phyloP scores from a whole-genome alignment of 306 rosid genomes.

The Malus sieversii region DNA sequence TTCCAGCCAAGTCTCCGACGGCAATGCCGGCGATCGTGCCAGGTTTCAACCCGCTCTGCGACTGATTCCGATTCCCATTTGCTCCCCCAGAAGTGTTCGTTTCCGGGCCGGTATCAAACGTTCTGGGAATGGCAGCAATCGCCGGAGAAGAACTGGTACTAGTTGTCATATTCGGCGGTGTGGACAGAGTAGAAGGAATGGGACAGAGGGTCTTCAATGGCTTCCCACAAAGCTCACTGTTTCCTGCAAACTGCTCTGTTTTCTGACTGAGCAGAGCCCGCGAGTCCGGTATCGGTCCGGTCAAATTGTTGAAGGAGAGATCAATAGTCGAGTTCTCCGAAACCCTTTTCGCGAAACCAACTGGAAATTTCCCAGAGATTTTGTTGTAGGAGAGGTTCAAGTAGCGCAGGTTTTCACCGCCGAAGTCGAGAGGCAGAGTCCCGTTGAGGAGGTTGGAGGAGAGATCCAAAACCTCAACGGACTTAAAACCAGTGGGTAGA shows the following conservation, averaged over 20 bases:
- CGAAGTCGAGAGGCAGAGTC: constrained; percentile 55
- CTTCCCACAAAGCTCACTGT: constrained; percentile 71
- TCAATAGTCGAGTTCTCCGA: constrained; percentile 59
- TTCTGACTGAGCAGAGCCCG: constrained; percentile 47
- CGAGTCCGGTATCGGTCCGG: constrained; percentile 63
- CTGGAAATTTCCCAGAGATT: constrained; percentile 62
- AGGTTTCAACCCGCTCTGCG: constrained; percentile 53
- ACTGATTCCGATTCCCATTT: constrained; percentile 20
- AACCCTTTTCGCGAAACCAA: constrained; percentile 31
- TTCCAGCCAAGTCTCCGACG: constrained; percentile 66
- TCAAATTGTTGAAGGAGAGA: constrained; percentile 78
- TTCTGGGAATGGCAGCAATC: constrained; percentile 85
- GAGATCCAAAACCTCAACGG: constrained; percentile 62
- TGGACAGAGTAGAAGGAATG: constrained; percentile 61
- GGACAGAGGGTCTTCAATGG: constrained; percentile 65
- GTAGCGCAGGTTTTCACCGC: constrained; percentile 45
- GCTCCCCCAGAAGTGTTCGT: constrained; percentile 25
- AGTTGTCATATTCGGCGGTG: constrained; percentile 40
- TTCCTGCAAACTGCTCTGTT: constrained; percentile 50
- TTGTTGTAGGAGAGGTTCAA: constrained; percentile 80
- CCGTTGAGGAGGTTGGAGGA: constrained; percentile 75
- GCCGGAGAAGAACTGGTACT: constrained; percentile 49
- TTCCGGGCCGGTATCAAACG: constrained; percentile 36
- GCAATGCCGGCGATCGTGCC: constrained; percentile 64
- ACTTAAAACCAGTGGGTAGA: constrained; percentile 44